Evolutionary conservation across 1,284 basidiomycete genomes (phyloP).

Genomic region (Sutorius eximius): DNA sequence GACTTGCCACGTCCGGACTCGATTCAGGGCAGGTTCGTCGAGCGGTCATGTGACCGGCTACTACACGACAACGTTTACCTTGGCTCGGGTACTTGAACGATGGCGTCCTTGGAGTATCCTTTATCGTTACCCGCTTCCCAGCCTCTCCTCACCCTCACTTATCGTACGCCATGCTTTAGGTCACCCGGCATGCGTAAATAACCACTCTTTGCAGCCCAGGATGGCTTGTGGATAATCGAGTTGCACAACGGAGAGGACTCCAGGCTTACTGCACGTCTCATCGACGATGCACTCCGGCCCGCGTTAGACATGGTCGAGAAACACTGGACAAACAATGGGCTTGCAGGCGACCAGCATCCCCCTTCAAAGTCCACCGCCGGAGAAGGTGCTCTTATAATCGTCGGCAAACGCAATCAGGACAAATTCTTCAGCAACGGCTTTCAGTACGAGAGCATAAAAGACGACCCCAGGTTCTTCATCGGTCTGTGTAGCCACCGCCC

Average conservation of each 20-base stretch:
- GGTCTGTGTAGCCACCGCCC: conserved; percentile 43
- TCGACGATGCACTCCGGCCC: conserved; percentile 65
- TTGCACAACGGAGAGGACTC: conserved; percentile 77
- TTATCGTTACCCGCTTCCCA: conserved; percentile 46
- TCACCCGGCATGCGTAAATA: neutral
- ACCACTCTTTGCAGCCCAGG: conserved; percentile 47
- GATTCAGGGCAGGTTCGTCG: conserved; percentile 26
- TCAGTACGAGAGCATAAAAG: conserved; percentile 47
- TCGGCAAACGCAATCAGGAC: conserved; percentile 69
- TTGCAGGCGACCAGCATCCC: conserved; percentile 36
- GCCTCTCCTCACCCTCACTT: conserved; percentile 62
- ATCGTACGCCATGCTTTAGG: conserved; percentile 47
- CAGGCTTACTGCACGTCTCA: conserved; percentile 61
- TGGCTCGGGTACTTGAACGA: neutral
- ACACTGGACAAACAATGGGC: conserved; percentile 68
- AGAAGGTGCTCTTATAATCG: conserved; percentile 74
- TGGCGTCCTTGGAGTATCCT: conserved; percentile 31
- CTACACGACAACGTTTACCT: no score
- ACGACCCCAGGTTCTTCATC: conserved; percentile 73
- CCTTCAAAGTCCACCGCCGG: conserved; percentile 28
- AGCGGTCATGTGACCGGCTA: conserved; percentile 20
- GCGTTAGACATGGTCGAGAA: conserved; percentile 78
- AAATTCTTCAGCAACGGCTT: conserved; percentile 89
- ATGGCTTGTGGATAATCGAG: conserved; percentile 71
- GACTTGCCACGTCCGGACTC: conserved; percentile 21